Base-by-base conservation (phyloP, 495 filamentous ascomycete genomes). In the Evansstolkia leycettana region DNA sequence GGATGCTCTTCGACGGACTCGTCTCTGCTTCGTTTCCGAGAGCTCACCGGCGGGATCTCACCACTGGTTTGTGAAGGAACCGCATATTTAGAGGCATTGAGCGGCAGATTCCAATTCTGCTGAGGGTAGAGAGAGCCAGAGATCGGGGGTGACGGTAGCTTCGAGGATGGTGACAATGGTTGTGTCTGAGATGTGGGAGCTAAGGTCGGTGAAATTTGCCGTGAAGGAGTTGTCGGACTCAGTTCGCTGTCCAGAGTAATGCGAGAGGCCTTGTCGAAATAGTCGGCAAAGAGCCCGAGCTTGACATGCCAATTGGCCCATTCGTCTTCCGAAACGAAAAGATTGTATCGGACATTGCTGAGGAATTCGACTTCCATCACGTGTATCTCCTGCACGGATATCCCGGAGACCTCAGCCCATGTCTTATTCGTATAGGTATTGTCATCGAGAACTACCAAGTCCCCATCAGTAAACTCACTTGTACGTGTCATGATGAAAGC, bases 351-450 rank as follows among this genome's bases (percentile, higher is more conserved):
- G 75, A 99, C 90, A 52, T 99, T 96, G 67, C 90, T 94, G 38
- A 99, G 68, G 48, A 99, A 99, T 55, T 99, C 92, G 0, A 99
- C 92, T 53, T 99, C 92, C 92, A 99, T 99, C 26, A 95, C 77
- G 51, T 99, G 92, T 28, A 99, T 93, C 58, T 99, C 92, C 35
- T 76, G 76, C 9, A 96, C 92, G 3, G 82, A 80, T 39, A 99
- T 94, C 12, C 84, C 80, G 16, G 92, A 95, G 28, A 99, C 92
- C 46, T 99, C 92, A 10, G 92, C 90, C 92, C 92, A 99, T 1
- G 92, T 96, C 67, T 96, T 94, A 67, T 99, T 99, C 34, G 92
- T 96, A 59, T 96, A 99, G 1, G 92, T 96, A 55, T 96, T 99
- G 50, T 99, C 92, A 52, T 99, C 92, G 43, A 99, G 63, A 50